Evolutionary conservation across 2,329 filamentous ascomycete species (phyloP).

Genomic region (Emmonsiellopsis sp.): DNA sequence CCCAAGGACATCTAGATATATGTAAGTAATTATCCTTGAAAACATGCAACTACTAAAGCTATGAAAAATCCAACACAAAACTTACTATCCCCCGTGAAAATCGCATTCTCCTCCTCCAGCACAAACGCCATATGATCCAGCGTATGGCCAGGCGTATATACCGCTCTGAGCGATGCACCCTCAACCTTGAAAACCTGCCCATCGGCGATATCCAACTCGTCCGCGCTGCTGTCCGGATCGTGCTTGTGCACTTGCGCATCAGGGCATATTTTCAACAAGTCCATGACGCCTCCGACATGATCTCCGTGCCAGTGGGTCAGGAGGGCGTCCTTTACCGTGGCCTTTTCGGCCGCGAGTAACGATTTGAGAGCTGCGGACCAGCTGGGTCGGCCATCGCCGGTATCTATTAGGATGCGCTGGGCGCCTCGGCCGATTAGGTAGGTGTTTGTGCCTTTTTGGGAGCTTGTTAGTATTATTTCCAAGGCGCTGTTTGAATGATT

Average conservation of each 20-base stretch:
- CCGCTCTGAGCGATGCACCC: slow-evolving; percentile 52
- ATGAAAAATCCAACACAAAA: slow-evolving; percentile 6
- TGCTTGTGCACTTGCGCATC: slow-evolving; percentile 57
- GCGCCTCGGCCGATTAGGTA: slow-evolving; percentile 76
- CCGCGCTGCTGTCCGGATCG: slow-evolving; percentile 37
- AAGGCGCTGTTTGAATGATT: neutral
- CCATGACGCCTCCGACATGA: slow-evolving; percentile 65
- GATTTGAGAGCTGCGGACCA: slow-evolving; percentile 61
- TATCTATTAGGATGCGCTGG: slow-evolving; percentile 74
- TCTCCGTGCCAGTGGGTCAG: slow-evolving; percentile 92
- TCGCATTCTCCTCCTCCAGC: slow-evolving; percentile 64
- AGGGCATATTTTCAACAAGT: slow-evolving; percentile 58
- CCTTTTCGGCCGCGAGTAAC: slow-evolving; percentile 58
- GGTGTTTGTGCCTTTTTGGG: slow-evolving; percentile 68
- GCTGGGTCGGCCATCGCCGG: slow-evolving; percentile 66
- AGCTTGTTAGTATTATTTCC: neutral
- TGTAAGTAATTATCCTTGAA: neutral
- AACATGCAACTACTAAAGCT: neutral
- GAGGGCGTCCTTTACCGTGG: slow-evolving; percentile 58
- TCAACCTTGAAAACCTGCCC: slow-evolving; percentile 45
- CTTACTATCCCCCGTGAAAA: slow-evolving; percentile 75
- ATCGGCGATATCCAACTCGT: slow-evolving; percentile 47
- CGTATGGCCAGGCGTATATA: slow-evolving; percentile 66
- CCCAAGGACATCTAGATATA: slow-evolving; percentile 56
- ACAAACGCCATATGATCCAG: slow-evolving; percentile 72